Percentiles rank a stretch among this genome's conserved stretches.
Conservation (phyloP, 1,284 basidiomycete genomes). For the Cutaneotrichosporon cutaneum region DNA sequence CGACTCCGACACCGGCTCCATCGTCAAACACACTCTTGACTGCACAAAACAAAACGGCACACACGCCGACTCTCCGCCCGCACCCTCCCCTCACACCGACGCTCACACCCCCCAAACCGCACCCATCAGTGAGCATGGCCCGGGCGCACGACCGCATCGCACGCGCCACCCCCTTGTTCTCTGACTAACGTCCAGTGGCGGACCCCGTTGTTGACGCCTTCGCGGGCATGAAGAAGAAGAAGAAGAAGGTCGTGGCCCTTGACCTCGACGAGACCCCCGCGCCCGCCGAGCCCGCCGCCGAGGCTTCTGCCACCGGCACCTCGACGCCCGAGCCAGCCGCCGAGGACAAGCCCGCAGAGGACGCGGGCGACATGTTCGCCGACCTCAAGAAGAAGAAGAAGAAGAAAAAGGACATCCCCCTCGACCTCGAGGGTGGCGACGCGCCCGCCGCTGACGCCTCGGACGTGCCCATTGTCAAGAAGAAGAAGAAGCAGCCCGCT, state of each 20-base stretch:
- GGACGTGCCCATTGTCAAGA: slow-evolving; percentile 58
- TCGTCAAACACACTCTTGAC: background rate
- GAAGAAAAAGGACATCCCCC: slow-evolving; percentile 54
- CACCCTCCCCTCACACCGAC: background rate
- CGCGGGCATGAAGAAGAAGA: slow-evolving; percentile 58
- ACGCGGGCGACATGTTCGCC: slow-evolving; percentile 53
- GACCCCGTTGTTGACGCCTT: slow-evolving; percentile 55
- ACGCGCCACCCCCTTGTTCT: background rate
- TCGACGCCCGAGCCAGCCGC: slow-evolving; percentile 35
- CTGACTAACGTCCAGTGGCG: slow-evolving; percentile 36
- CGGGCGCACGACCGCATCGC: background rate
- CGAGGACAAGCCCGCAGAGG: slow-evolving; percentile 36
- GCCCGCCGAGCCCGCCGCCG: slow-evolving; percentile 31
- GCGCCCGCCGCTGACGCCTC: slow-evolving; percentile 35
- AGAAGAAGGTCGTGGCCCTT: slow-evolving; percentile 54
- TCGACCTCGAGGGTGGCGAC: slow-evolving; percentile 43
- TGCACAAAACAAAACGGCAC: background rate
- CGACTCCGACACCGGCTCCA: background rate
- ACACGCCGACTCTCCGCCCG: background rate
- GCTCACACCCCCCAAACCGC: background rate
- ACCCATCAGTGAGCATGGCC: slow-evolving; percentile 7
- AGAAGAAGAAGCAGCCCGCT: slow-evolving; percentile 56
- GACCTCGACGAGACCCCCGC: slow-evolving; percentile 48
- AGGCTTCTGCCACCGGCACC: slow-evolving; percentile 37
- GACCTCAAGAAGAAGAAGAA: slow-evolving; percentile 60